Evolutionary conservation across 78 protist species (phyloP).

Genomic region (Ministeria vibrans): DNA sequence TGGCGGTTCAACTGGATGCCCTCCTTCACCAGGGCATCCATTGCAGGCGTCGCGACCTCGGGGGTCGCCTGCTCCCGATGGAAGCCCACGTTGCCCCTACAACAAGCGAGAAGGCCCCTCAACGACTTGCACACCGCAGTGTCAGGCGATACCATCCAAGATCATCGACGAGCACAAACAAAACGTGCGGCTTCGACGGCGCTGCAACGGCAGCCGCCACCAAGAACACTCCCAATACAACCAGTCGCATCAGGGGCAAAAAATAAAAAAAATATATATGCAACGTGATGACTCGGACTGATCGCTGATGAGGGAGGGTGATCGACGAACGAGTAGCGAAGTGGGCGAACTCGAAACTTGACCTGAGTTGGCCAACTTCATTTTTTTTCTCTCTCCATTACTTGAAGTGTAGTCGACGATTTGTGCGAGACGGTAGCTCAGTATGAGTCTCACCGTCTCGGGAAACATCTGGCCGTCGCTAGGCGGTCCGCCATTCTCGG

Average conservation of each 20-base stretch:
- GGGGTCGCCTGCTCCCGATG: slow-evolving; percentile 3
- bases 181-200: slow-evolving; percentile 17
- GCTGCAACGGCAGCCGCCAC: background rate
- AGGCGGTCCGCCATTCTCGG: too few relatives aligned
- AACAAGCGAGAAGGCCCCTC: background rate
- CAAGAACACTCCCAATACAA: background rate
- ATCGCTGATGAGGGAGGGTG: too few relatives aligned
- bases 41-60: slow-evolving; percentile 23
- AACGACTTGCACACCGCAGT: background rate
- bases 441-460: too few relatives aligned
- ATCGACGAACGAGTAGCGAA: too few relatives aligned
- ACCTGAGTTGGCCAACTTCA: too few relatives aligned
- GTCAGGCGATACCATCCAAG: slow-evolving; percentile 16
- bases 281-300: too few relatives aligned
- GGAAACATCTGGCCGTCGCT: too few relatives aligned
- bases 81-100: slow-evolving; percentile 10
- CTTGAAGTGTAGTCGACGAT: too few relatives aligned
- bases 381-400: too few relatives aligned
- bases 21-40: slow-evolving; percentile 21
- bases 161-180: slow-evolving; percentile 28
- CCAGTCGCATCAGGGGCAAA: background rate
- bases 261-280: too few relatives aligned
- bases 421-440: too few relatives aligned
- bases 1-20: slow-evolving; percentile 38
- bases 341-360: too few relatives aligned